These are phyloP conservation scores for Cordyceps cicadae DNA, from an alignment of 2,329 filamentous ascomycete species.

Conservation along the genomic window DNA sequence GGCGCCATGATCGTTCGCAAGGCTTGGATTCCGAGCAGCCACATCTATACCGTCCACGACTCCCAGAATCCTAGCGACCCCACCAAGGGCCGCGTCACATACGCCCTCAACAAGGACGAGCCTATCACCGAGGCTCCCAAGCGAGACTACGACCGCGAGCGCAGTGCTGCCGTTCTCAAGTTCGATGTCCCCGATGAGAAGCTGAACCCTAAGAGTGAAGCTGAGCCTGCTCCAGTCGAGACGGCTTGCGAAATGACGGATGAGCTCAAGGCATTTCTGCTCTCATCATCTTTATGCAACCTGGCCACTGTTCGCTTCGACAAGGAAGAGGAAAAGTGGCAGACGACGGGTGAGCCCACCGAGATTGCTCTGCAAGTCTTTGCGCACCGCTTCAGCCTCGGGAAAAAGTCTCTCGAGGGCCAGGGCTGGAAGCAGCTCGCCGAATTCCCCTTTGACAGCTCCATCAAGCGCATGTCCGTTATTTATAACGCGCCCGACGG, in stretches of 20 bases:
- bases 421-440: conserved; percentile 55
- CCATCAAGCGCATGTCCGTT: conserved; percentile 73
- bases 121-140: conserved; percentile 28
- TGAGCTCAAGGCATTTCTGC: conserved; percentile 42
- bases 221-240: conserved; percentile 29
- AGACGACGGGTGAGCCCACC: conserved; percentile 62
- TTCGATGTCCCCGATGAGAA: conserved; percentile 56
- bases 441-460: conserved; percentile 73
- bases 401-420: conserved; percentile 44
- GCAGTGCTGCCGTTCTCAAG: conserved; percentile 50
- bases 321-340: conserved; percentile 50
- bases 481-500: conserved; percentile 49
- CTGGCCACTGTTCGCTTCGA: conserved; percentile 50
- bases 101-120: conserved; percentile 31
- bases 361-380: conserved; percentile 73
- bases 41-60: conserved; percentile 52
- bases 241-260: conserved; percentile 33
- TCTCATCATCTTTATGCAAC: conserved; percentile 57
- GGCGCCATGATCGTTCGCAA: conserved; percentile 63
- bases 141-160: conserved; percentile 51
- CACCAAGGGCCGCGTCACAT: conserved; percentile 46
- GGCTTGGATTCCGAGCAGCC: conserved; percentile 53
- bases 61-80: conserved; percentile 55
- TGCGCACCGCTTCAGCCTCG: conserved; percentile 56
- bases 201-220: conserved; percentile 28